phyloP scores from a whole-genome alignment of 2,329 filamentous ascomycete genomes.

The Fusarium sp. region DNA sequence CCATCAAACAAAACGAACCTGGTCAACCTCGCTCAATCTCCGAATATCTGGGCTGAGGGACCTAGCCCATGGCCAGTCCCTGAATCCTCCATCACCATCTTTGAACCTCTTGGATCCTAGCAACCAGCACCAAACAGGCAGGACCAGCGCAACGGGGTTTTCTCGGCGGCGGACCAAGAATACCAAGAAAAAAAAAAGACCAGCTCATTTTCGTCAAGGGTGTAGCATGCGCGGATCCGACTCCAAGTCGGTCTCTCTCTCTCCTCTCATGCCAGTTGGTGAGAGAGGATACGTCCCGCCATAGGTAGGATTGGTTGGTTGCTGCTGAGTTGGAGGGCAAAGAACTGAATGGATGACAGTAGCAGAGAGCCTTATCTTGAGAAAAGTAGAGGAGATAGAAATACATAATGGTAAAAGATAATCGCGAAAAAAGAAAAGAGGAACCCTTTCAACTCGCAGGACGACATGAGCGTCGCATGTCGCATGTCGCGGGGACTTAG shows the following conservation, averaged over 20 bases:
- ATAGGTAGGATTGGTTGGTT: conserved; percentile 26
- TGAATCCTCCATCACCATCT: conserved; percentile 6
- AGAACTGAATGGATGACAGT: conserved; percentile 34
- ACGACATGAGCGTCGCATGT: neutral
- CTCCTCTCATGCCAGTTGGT: conserved; percentile 2
- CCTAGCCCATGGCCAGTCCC: conserved; percentile 15
- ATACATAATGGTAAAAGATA: conserved; percentile 56
- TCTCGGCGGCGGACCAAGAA: conserved; percentile 33
- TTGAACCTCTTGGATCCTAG: conserved; percentile 17
- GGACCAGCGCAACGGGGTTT: conserved; percentile 12
- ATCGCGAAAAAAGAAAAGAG: conserved; percentile 39
- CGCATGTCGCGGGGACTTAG: conserved; percentile 1
- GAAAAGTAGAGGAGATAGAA: conserved; percentile 50
- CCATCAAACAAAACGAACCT: conserved; percentile 6
- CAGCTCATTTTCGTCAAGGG: conserved; percentile 26
- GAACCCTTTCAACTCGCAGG: conserved; percentile 21
- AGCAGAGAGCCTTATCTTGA: conserved; percentile 49
- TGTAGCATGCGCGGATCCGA: conserved; percentile 6
- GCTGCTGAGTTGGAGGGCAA: conserved; percentile 33
- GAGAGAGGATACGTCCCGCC: conserved; percentile 26
- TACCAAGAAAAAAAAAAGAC: conserved; percentile 21
- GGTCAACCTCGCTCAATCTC: conserved; percentile 19
- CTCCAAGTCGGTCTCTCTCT: neutral
- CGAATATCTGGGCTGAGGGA: conserved; percentile 13
- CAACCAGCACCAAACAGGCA: conserved; percentile 13